Base-by-base conservation (phyloP, 345 rosid species). In the Gossypium turneri region DNA sequence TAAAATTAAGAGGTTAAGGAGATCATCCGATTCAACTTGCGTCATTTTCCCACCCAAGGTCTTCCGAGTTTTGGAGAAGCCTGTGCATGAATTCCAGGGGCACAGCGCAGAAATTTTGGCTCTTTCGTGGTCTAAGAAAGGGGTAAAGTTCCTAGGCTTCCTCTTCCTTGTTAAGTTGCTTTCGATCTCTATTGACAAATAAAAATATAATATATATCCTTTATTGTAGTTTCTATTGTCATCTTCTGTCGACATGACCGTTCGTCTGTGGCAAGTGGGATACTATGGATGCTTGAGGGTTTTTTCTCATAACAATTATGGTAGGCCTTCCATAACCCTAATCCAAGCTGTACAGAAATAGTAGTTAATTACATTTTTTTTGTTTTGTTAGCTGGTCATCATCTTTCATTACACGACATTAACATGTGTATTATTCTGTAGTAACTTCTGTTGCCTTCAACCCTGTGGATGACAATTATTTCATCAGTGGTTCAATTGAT, bases 111-210 rank as follows among this genome's bases (percentile, higher is more conserved):
- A 87, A 74, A 81, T 89, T 70, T 82, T 89, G 83, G 88, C 84
- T 84, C 88, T 89, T 72, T 77, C 94, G 1, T 89, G 94, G 94
- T 89, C 91, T 16, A 84, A 84, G 76, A 81, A 81, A 77, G 84
- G 85, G 90, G 94, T 89, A 43, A 69, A 51, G 2, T 52, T 51
- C 60, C 59, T 16, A 1, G 8, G 25, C 16, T 68, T 68, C 72
- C 24, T 67, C 72, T 67, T 48, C 56, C 56, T 47, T 48, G 34
- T 27, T 51, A 50, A 2, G 27, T 72, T 20, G 38, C 16, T 74
- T 19, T 48, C 59, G 22, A 10, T 51, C 72, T 43, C 48, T 29
- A 72, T 58, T 62, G 45, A 76, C 48, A 8, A 12, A 55, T 53
- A 29, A 71, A 34, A 48, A 41, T 56, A 13, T 41, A 4, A 12